Evolutionary conservation across 2,329 filamentous ascomycete species (phyloP).

Genomic region (Elsinoe arachidis): DNA sequence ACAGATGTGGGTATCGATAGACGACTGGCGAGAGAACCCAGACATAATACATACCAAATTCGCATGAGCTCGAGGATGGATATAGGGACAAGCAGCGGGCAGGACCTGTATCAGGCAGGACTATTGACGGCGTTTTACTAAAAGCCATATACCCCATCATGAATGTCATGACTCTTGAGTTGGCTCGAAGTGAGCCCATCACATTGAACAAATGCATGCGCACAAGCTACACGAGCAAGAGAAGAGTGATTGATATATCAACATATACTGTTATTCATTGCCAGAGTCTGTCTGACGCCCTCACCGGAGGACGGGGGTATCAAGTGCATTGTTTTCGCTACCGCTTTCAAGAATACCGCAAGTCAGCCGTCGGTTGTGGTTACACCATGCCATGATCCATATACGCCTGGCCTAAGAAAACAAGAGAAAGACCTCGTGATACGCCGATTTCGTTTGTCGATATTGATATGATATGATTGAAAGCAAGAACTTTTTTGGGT

Average conservation of each 20-base stretch:
- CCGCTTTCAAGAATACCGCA: slow-evolving; percentile 2
- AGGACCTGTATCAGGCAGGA: slow-evolving; percentile 2
- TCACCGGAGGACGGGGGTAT: slow-evolving; percentile 11
- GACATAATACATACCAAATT: slow-evolving; percentile 99
- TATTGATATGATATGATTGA: background rate
- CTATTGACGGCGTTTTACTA: background rate
- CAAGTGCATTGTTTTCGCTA: background rate
- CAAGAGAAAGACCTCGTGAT: background rate
- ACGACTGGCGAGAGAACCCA: slow-evolving; percentile 99
- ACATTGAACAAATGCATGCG: background rate
- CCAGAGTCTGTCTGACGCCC: slow-evolving; percentile 9
- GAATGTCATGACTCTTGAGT: slow-evolving; percentile 7
- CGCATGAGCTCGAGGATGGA: slow-evolving; percentile 35
- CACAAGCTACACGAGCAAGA: background rate
- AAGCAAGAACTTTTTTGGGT: background rate
- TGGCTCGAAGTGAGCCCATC: background rate
- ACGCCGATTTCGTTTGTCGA: background rate
- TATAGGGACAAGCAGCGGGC: background rate
- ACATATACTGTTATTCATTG: background rate
- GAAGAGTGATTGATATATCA: background rate
- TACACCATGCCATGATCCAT: background rate
- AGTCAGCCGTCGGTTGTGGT: slow-evolving; percentile 7
- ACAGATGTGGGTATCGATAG: slow-evolving; percentile 99
- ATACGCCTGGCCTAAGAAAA: background rate
- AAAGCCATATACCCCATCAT: slow-evolving; percentile 11